These are phyloP conservation scores for Cercophora scortea DNA, from an alignment of 495 filamentous ascomycete genomes.

Conservation along the genomic window DNA sequence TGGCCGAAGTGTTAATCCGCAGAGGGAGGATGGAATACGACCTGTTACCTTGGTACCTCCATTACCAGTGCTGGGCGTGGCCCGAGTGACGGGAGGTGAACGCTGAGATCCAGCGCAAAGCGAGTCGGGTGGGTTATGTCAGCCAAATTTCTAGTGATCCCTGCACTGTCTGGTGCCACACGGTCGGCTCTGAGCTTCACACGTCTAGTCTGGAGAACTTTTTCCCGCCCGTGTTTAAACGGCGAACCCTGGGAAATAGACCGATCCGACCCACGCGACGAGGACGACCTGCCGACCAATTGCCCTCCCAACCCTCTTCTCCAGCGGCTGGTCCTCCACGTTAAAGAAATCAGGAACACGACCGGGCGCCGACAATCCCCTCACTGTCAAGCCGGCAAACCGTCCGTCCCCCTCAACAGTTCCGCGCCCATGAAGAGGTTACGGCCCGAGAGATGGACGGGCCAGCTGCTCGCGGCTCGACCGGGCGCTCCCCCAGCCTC, in stretches of 20 bases:
- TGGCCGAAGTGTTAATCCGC: too few relatives aligned
- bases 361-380: neutral
- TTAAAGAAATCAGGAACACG: too few relatives aligned
- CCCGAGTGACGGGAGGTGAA: neutral
- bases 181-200: slow-evolving; percentile 8
- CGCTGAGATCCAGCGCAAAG: neutral
- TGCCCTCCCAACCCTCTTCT: too few relatives aligned
- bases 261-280: neutral
- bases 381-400: neutral
- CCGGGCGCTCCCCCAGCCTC: slow-evolving; percentile 1
- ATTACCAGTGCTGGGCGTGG: neutral
- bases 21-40: too few relatives aligned
- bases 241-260: neutral
- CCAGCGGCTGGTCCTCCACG: too few relatives aligned
- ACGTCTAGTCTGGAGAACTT: slow-evolving; percentile 19
- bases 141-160: slow-evolving; percentile 15
- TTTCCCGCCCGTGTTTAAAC: slow-evolving; percentile 14
- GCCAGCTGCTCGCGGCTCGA: slow-evolving; percentile 27
- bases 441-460: slow-evolving; percentile 27
- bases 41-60: too few relatives aligned
- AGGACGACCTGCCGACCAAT: slow-evolving; percentile 2
- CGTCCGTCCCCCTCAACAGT: too few relatives aligned
- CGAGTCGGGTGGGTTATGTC: slow-evolving; percentile 12
- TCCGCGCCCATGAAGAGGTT: slow-evolving; percentile 33
- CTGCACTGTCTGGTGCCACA: slow-evolving; percentile 4